Evolutionary conservation across 257 asterid species (phyloP).

Genomic region (Primulina tabacum): DNA sequence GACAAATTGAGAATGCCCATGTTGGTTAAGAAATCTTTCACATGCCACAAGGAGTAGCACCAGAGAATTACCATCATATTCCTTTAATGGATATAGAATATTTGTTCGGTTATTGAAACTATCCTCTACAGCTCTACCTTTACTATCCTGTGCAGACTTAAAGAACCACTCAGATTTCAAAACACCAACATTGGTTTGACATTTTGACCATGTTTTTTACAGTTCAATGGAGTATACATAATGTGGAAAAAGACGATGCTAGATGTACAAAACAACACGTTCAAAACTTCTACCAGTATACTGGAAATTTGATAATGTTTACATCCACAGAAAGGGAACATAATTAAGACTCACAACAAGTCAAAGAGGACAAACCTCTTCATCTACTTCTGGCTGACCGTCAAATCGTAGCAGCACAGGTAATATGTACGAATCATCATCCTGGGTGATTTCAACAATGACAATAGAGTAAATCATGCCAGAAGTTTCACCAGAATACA

Average conservation of each 20-base stretch:
- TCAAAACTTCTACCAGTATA: slow-evolving; percentile 16
- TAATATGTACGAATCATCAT: slow-evolving; percentile 81
- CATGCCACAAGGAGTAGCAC: slow-evolving; percentile 1
- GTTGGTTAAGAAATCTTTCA: neutral
- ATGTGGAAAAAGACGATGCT: slow-evolving; percentile 16
- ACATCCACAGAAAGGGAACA: slow-evolving; percentile 9
- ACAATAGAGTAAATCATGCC: slow-evolving; percentile 13
- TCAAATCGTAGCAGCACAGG: slow-evolving; percentile 91
- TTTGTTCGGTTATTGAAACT: neutral
- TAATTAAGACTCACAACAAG: slow-evolving; percentile 2
- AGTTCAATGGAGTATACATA: neutral
- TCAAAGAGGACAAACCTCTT: slow-evolving; percentile 54
- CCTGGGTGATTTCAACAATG: slow-evolving; percentile 45
- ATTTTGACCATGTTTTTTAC: neutral
- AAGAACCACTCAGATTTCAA: neutral
- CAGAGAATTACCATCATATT: neutral
- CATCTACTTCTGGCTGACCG: slow-evolving; percentile 95
- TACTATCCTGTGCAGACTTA: slow-evolving; percentile 18
- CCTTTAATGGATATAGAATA: neutral
- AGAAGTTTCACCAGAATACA: neutral
- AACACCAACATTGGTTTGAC: slow-evolving; percentile 11
- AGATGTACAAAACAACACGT: slow-evolving; percentile 12
- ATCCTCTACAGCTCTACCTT: neutral
- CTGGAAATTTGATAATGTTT: neutral
- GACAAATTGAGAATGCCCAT: neutral